These are phyloP conservation scores for Beta vulgaris DNA, from an alignment of 148 eudicot genomes.

Conservation along the genomic window DNA sequence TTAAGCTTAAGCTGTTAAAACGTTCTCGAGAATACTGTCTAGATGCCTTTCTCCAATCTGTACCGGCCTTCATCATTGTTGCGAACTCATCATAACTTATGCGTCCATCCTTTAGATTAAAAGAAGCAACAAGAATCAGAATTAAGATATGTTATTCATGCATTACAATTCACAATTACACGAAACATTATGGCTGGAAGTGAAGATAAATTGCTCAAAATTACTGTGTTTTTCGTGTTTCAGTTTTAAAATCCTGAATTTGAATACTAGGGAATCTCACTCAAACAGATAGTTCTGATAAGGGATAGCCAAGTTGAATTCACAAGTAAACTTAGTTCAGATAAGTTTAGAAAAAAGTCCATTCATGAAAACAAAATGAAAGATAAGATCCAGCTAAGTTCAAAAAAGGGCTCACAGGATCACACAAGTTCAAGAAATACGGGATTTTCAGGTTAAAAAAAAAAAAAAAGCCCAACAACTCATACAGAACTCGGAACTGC, in stretches of 20 bases:
- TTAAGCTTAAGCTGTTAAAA: conserved; percentile 72
- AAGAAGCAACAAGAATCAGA: not conserved
- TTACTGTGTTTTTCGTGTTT: not conserved
- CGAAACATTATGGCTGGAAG: not conserved
- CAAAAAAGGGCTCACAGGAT: not conserved
- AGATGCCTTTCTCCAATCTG: conserved; percentile 87
- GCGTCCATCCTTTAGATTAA: conserved; percentile 57
- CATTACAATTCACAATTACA: not conserved
- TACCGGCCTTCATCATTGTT: conserved; percentile 83
- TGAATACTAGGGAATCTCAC: not conserved
- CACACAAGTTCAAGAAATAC: too few relatives aligned
- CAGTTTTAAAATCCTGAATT: not conserved
- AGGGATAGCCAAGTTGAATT: not conserved
- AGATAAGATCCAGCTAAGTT: too few relatives aligned
- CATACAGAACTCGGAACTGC: too few relatives aligned
- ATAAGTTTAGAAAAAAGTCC: not conserved
- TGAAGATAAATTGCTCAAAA: not conserved
- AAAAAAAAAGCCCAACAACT: not conserved
- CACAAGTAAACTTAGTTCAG: not conserved
- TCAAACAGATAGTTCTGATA: not conserved
- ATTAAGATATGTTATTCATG: not conserved
- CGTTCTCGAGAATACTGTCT: conserved; percentile 80
- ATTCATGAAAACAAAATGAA: too few relatives aligned
- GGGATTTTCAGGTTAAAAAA: too few relatives aligned
- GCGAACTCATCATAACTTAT: conserved; percentile 82